These are phyloP conservation scores for Simmondsia chinensis DNA, from an alignment of 148 eudicot genomes.

Conservation along the genomic window DNA sequence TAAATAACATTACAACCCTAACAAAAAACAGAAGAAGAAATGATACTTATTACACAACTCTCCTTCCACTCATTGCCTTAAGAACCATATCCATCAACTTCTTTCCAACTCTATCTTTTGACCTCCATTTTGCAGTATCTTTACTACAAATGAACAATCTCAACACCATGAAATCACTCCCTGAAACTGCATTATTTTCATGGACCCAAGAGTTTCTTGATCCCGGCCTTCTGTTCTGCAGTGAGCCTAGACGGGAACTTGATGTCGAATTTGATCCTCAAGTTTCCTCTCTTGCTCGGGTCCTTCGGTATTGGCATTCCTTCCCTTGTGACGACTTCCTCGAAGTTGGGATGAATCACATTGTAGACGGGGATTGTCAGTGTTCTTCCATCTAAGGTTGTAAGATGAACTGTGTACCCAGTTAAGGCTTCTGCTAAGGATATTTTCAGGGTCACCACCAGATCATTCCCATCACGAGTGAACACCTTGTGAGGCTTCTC, in stretches of 20 bases:
- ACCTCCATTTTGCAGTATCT: no score
- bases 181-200: no score
- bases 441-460: slow-evolving; percentile 31
- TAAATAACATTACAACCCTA: no score
- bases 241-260: slow-evolving; percentile 52
- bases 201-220: slow-evolving; percentile 38
- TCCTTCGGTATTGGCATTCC: slow-evolving; percentile 77
- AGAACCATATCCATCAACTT: no score
- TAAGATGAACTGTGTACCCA: slow-evolving; percentile 40
- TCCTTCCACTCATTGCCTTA: no score
- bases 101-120: no score
- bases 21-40: no score
- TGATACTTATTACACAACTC: no score
- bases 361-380: slow-evolving; percentile 35
- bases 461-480: slow-evolving; percentile 61
- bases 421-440: slow-evolving; percentile 58
- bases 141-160: no score
- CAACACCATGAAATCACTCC: no score
- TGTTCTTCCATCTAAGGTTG: slow-evolving; percentile 54
- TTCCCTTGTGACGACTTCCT: slow-evolving; percentile 52
- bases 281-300: slow-evolving; percentile 45
- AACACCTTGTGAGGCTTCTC: slow-evolving; percentile 66
- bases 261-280: slow-evolving; percentile 56
- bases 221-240: slow-evolving; percentile 44
- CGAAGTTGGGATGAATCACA: slow-evolving; percentile 48